These are phyloP conservation scores for Emmonsiellopsis sp. DNA, from an alignment of 2,329 filamentous ascomycete genomes.

Conservation along the genomic window DNA sequence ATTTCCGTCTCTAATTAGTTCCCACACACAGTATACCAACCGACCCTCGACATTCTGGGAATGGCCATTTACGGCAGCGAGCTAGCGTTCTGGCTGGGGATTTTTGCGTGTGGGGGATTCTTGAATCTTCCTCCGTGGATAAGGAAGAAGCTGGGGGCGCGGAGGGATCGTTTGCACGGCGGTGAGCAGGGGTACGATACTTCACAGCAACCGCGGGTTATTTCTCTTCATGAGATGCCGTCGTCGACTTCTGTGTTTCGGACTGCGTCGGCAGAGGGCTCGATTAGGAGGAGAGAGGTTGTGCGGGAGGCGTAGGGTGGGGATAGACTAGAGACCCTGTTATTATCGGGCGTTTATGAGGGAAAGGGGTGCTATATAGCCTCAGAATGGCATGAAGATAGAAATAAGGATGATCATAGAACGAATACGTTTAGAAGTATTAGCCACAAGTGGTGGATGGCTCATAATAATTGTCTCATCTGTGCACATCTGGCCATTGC, in stretches of 20 bases:
- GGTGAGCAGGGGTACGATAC: background rate
- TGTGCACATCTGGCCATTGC: too few species aligned
- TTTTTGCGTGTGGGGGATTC: conserved; percentile 56
- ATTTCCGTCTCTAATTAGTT: background rate
- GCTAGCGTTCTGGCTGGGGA: conserved; percentile 56
- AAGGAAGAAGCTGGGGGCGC: conserved; percentile 16
- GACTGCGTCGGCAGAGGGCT: conserved; percentile 37
- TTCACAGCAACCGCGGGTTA: background rate
- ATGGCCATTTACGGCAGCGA: conserved; percentile 60
- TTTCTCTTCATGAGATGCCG: conserved; percentile 38
- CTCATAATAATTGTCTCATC: too few species aligned
- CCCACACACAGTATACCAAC: conserved; percentile 41
- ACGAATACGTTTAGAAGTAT: too few species aligned
- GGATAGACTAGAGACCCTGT: background rate
- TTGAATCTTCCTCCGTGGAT: conserved; percentile 56
- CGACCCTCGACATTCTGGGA: conserved; percentile 49
- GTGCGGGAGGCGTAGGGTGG: background rate
- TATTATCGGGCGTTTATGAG: background rate
- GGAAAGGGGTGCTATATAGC: background rate
- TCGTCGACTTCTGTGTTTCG: conserved; percentile 57
- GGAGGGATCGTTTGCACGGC: conserved; percentile 6
- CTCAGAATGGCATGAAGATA: background rate
- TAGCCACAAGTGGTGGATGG: too few species aligned
- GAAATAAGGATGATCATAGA: too few species aligned
- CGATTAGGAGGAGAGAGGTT: background rate